Evolutionary conservation across 768 basidiomycete species (phyloP).

Genomic region (Tulasnella sp.): DNA sequence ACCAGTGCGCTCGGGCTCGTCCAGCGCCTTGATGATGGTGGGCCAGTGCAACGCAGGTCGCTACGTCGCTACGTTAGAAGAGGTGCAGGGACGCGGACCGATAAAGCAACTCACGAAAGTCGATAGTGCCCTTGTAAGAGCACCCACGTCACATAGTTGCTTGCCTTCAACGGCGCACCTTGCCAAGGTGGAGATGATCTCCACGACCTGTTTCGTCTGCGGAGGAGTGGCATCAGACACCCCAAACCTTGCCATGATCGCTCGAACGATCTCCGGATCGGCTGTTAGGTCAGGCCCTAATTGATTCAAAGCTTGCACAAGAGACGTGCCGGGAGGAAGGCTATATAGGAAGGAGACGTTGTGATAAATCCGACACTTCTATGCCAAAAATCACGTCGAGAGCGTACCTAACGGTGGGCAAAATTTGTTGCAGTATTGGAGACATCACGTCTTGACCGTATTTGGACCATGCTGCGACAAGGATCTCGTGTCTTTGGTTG

Average conservation of each 20-base stretch:
- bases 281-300: conserved; percentile 68
- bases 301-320: conserved; percentile 64
- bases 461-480: conserved; percentile 63
- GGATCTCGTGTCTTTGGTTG: conserved; percentile 59
- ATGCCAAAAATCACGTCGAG: not conserved
- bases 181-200: conserved; percentile 55
- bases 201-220: conserved; percentile 54
- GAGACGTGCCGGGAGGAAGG: conserved; percentile 49
- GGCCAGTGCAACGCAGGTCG: conserved; percentile 64
- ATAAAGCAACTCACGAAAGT: conserved; percentile 48
- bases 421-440: conserved; percentile 60
- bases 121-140: conserved; percentile 57
- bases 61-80: conserved; percentile 30
- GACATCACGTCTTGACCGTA: conserved; percentile 64
- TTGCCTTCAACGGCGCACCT: conserved; percentile 62
- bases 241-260: conserved; percentile 60
- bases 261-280: conserved; percentile 57
- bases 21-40: conserved; percentile 71
- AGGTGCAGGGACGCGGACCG: not conserved
- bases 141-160: conserved; percentile 57
- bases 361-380: conserved; percentile 15
- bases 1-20: conserved; percentile 68
- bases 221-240: conserved; percentile 62
- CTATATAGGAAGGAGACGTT: conserved; percentile 29
- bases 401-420: conserved; percentile 59